Evolutionary conservation across 2,329 filamentous ascomycete species (phyloP), one percentile per base, ranked within the genome.

Genomic region (Diaporthe ilicicola): DNA sequence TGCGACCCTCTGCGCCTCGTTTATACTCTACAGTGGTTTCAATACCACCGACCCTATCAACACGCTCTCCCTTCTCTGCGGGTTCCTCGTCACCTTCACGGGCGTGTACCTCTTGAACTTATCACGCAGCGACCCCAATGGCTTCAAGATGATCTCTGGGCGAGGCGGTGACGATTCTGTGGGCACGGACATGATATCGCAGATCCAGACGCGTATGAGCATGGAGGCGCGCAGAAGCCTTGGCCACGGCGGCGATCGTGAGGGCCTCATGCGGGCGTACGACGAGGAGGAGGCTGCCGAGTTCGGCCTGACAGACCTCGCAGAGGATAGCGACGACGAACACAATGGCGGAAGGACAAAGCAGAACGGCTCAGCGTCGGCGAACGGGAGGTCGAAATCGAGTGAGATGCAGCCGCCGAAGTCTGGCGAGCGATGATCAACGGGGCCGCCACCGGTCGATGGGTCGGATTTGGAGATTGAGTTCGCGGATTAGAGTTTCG

Each of bases 21-120:
- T 98, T 81, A 97, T 98, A 78, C 91, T 98, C 65, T 98, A 97
- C 85, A 91, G 91, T 76, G 95, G 95, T 71, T 98, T 98, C 87
- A 98, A 98, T 82, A 98, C 95, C 4, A 94, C 93, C 61, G 94
- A 97, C 76, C 88, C 92, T 7, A 93, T 97, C 75, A 97, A 96
- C 83, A 98, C 94, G 0, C 90, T 98, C 70, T 98, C 95, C 4
- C 88, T 98, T 17, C 88, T 98, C 65, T 95, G 93, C 79, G 95
- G 95, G 71, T 98, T 98, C 84, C 89, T 98, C 71, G 91, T 96
- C 75, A 98, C 97, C 72, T 98, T 98, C 80, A 93, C 94, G 3
- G 95, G 95, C 34, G 95, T 98, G 67, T 98, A 98, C 82, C 89
- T 98, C 7, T 89, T 98, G 76, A 98, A 98, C 78, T 90, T 99